These are phyloP conservation scores for Agaricus subrufescens DNA, from an alignment of 768 basidiomycete species.

Conservation along the genomic window DNA sequence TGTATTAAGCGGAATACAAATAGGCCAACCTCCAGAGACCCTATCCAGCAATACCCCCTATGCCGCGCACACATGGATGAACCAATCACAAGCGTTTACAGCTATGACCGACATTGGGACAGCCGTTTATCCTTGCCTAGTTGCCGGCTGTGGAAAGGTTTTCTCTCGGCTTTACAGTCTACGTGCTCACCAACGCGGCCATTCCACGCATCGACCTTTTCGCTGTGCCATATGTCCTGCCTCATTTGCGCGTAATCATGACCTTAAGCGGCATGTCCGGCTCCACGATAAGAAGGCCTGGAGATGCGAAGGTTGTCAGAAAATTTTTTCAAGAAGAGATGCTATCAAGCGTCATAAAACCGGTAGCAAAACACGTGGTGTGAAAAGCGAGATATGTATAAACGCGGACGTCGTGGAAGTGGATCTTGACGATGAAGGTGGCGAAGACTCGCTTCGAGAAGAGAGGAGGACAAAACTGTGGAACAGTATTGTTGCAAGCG, in stretches of 20 bases:
- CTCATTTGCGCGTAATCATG: conserved; percentile 75
- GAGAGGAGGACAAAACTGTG: conserved; percentile 60
- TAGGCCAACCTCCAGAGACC: conserved; percentile 43
- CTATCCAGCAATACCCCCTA: conserved; percentile 23
- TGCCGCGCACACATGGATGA: conserved; percentile 29
- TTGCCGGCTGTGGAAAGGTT: conserved; percentile 57
- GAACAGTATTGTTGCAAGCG: conserved; percentile 36
- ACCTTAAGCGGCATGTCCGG: conserved; percentile 72
- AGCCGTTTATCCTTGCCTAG: conserved; percentile 78
- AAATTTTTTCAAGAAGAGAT: conserved; percentile 72
- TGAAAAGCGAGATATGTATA: conserved; percentile 48
- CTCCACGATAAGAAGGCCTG: conserved; percentile 71
- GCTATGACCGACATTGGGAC: conserved; percentile 53
- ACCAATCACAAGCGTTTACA: conserved; percentile 19
- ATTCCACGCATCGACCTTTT: conserved; percentile 61
- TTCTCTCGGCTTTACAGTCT: conserved; percentile 69
- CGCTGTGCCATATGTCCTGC: conserved; percentile 64
- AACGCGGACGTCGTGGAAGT: conserved; percentile 61
- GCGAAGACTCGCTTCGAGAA: conserved; percentile 45
- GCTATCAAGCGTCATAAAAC: conserved; percentile 78
- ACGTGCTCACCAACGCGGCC: conserved; percentile 66
- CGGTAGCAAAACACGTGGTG: conserved; percentile 45
- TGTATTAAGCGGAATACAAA: conserved; percentile 73
- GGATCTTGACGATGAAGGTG: conserved; percentile 38
- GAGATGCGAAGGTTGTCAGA: conserved; percentile 70